phyloP scores from a whole-genome alignment of 1,284 basidiomycete genomes.

The Rhizoctonia solani region DNA sequence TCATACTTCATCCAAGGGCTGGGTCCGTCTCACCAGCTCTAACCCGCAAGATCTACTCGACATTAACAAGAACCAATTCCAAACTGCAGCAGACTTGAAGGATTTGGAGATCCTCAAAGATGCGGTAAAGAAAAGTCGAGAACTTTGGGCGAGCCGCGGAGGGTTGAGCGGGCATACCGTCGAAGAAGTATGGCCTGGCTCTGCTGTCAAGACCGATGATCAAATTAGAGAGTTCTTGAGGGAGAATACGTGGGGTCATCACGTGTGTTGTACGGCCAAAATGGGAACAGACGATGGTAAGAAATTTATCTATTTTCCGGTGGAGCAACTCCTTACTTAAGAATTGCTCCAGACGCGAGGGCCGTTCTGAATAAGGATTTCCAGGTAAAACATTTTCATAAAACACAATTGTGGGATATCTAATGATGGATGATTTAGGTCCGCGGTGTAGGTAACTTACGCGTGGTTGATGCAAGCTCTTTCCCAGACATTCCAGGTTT shows the following conservation, averaged over 20 bases:
- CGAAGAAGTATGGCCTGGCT: conserved; percentile 23
- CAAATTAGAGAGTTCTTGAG: conserved; percentile 19
- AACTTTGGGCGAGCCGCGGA: conserved; percentile 17
- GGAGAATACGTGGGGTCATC: conserved; percentile 28
- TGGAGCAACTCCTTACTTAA: too few relatives aligned
- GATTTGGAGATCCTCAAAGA: conserved; percentile 34
- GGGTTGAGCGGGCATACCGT: conserved; percentile 30
- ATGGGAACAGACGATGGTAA: conserved; percentile 24
- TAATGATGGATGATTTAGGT: too few relatives aligned
- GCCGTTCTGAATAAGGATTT: conserved; percentile 30
- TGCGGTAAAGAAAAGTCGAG: conserved; percentile 28
- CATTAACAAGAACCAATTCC: conserved; percentile 37
- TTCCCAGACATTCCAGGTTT: conserved; percentile 27
- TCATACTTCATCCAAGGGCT: conserved; percentile 29
- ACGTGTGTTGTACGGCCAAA: conserved; percentile 30
- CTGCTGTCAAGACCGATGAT: conserved; percentile 18
- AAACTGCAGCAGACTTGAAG: conserved; percentile 30
- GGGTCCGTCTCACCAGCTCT: conserved; percentile 27
- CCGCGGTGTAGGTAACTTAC: conserved; percentile 19
- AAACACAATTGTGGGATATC: too few relatives aligned
- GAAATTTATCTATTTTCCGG: neutral
- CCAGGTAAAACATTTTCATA: neutral
- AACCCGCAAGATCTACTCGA: conserved; percentile 35
- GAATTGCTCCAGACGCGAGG: neutral
- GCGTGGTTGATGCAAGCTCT: conserved; percentile 23